These are phyloP conservation scores for Thermoascus crustaceus DNA, from an alignment of 2,329 filamentous ascomycete genomes.

Conservation along the genomic window DNA sequence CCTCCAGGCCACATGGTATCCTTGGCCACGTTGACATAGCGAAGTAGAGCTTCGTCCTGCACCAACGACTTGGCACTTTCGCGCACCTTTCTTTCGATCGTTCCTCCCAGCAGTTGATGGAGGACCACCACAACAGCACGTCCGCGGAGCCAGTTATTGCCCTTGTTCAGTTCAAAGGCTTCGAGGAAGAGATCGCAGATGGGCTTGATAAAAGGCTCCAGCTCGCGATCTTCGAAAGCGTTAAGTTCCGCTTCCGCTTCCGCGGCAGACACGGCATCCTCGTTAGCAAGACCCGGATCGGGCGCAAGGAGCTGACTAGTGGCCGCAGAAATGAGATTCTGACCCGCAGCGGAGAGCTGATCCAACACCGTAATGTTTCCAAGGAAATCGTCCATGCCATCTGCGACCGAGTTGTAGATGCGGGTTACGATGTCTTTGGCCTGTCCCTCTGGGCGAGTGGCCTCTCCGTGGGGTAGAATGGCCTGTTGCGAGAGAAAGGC, in stretches of 20 bases:
- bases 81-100: conserved; percentile 89
- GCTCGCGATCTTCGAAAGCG: conserved; percentile 81
- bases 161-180: conserved; percentile 85
- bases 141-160: conserved; percentile 94
- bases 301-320: conserved; percentile 44
- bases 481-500: conserved; percentile 85
- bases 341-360: conserved; percentile 83
- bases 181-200: conserved; percentile 98
- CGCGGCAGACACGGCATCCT: conserved; percentile 45
- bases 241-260: conserved; percentile 92
- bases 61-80: conserved; percentile 68
- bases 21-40: conserved; percentile 65
- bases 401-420: conserved; percentile 91
- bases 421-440: conserved; percentile 78
- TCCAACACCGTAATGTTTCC: conserved; percentile 94
- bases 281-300: conserved; percentile 38
- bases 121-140: conserved; percentile 92
- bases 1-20: conserved; percentile 69
- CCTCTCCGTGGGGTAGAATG: conserved; percentile 58
- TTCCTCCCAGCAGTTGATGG: conserved; percentile 90
- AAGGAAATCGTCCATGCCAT: conserved; percentile 96
- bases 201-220: conserved; percentile 94
- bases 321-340: conserved; percentile 60
- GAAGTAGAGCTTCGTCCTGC: conserved; percentile 69
- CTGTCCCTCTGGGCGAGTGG: conserved; percentile 56